Evolutionary conservation across 2,329 filamentous ascomycete genomes (phyloP).

Genomic region (Diaporthe nobilis): DNA sequence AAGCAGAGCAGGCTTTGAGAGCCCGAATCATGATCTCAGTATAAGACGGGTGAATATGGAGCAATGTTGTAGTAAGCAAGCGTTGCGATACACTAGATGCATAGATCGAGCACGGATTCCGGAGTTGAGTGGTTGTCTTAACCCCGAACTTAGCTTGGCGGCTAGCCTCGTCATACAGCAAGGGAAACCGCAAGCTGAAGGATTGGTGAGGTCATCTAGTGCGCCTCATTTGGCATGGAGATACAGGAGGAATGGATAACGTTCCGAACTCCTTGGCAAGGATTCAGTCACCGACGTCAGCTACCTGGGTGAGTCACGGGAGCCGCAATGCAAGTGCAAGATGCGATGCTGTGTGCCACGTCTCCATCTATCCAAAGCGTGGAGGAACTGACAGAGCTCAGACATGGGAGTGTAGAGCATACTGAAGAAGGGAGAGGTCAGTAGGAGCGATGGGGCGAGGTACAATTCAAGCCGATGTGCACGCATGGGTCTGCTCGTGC

Average conservation of each 20-base stretch:
- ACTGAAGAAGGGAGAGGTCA: not conserved
- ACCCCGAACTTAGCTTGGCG: constrained; percentile 18
- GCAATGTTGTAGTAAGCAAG: not conserved
- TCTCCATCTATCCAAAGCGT: no score
- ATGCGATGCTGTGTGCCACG: not conserved
- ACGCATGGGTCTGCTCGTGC: not conserved
- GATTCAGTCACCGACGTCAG: not conserved
- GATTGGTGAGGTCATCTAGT: constrained; percentile 12
- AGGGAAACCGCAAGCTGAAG: not conserved
- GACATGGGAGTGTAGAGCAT: not conserved
- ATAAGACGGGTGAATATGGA: not conserved
- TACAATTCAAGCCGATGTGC: no score
- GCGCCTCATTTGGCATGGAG: no score
- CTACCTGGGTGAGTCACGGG: no score
- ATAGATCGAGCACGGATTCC: not conserved
- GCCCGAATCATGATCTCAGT: not conserved
- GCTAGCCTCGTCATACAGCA: not conserved
- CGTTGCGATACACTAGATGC: no score
- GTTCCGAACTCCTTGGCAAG: constrained; percentile 17
- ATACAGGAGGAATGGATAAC: not conserved
- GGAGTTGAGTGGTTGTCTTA: not conserved
- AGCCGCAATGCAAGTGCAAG: no score
- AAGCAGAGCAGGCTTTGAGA: not conserved
- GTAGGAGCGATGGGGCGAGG: not conserved
- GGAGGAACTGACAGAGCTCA: not conserved